Percentiles rank a stretch among this genome's conserved stretches.
Conservation (phyloP, 208 protist genomes). For the Chromosphaera perkinsii region DNA sequence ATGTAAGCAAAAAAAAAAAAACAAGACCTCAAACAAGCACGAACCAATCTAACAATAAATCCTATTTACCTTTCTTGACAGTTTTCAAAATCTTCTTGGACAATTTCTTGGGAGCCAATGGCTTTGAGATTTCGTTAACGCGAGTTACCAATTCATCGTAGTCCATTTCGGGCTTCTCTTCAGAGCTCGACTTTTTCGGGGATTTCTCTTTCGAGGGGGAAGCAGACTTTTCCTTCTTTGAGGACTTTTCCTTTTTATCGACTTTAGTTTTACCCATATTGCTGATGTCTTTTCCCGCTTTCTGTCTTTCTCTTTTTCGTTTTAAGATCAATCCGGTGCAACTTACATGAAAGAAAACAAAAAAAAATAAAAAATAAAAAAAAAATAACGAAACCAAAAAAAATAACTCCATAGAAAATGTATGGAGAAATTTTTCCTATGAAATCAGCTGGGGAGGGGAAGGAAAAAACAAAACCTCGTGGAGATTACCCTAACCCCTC, state of each 20-base stretch:
- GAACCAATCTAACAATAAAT: constrained; percentile 1
- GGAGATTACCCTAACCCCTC: too few relatives aligned
- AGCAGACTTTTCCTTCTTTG: constrained; percentile 22
- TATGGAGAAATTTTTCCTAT: too few relatives aligned
- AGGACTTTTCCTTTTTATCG: constrained; percentile 25
- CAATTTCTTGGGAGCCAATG: constrained; percentile 59
- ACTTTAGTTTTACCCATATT: constrained; percentile 21
- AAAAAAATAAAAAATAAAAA: too few relatives aligned
- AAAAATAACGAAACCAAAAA: too few relatives aligned
- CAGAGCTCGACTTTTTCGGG: constrained; percentile 8
- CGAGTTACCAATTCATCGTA: constrained; percentile 21
- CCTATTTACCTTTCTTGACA: constrained; percentile 48
- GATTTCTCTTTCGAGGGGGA: constrained; percentile 5
- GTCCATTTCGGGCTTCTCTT: constrained; percentile 9
- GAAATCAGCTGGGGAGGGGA: too few relatives aligned
- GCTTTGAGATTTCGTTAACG: constrained; percentile 51
- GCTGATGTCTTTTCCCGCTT: too few relatives aligned
- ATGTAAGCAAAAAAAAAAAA: not conserved
- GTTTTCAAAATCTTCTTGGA: constrained; percentile 52
- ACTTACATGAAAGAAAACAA: too few relatives aligned
- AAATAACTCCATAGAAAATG: too few relatives aligned
- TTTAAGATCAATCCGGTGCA: too few relatives aligned
- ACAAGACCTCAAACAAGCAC: not conserved
- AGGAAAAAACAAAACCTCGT: too few relatives aligned
- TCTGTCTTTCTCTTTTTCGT: too few relatives aligned